Base-by-base conservation (phyloP, 257 asterid genomes). In the Ehretia macrophylla region DNA sequence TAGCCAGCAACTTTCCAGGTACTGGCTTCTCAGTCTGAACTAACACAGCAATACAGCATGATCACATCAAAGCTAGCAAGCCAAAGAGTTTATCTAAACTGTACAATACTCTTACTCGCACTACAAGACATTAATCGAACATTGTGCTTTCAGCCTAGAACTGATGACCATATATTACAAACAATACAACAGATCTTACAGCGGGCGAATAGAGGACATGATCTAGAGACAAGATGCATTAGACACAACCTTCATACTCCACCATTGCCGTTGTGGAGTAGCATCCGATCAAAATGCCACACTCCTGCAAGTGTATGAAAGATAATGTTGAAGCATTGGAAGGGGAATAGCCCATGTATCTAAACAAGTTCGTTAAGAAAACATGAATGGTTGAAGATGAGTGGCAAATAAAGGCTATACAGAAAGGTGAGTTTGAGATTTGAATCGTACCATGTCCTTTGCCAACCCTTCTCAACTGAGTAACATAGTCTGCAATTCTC, bases 391-490 rank as follows among this genome's bases (percentile, higher is more conserved):
- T 45, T 52, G 17, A 23, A 37, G 51, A 12, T 14, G 22, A 27
- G 8, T 16, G 19, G 11, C 10, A 13, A 11, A 8, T 27, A 27
- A 27, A 27, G 35, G 35, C 35, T 27, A 27, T 27, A 27, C 35
- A 1, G 35, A 27, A 42, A 42, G 47, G 47, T 42, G 9, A 22
- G 14, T 40, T 40, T 5, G 10, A 58, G 35, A 21, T 14, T 4
- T 0, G 42, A 42, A 66, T 59, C 73, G 5, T 87, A 87, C 97
- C 96, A 14, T 85, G 94, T 65, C 95, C 98, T 73, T 85, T 87
- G 42, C 98, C 98, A 32, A 87, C 86, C 88, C 83, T 83, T 70
- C 95, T 83, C 72, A 90, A 51, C 54, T 90, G 96, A 68, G 94
- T 72, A 37, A 87, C 82, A 66, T 87, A 90, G 37, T 81, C 95